Evolutionary conservation across 2,329 filamentous ascomycete genomes (phyloP).

Genomic region (Mollisia scopiformis): DNA sequence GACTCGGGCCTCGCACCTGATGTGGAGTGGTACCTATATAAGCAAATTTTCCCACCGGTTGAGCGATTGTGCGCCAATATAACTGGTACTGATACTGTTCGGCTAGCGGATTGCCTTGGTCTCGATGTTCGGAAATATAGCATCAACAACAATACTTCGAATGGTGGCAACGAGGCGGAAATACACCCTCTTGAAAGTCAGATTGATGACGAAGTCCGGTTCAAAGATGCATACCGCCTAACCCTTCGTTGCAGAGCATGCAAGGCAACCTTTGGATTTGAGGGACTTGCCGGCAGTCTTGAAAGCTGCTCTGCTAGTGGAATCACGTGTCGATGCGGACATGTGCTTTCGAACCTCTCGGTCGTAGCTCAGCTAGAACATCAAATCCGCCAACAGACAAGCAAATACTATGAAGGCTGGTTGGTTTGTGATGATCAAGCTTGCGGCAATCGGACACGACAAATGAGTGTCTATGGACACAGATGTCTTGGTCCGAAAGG

Average conservation of each 20-base stretch:
- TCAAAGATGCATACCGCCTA: constrained; percentile 78
- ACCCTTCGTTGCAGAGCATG: constrained; percentile 81
- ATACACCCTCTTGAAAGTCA: constrained; percentile 94
- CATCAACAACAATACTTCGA: constrained; percentile 60
- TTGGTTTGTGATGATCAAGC: constrained; percentile 87
- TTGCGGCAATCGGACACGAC: constrained; percentile 84
- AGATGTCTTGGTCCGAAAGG: constrained; percentile 88
- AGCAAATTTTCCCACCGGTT: constrained; percentile 97
- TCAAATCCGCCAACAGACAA: constrained; percentile 76
- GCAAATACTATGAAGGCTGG: constrained; percentile 91
- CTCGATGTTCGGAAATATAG: constrained; percentile 89
- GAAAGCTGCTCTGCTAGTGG: constrained; percentile 73
- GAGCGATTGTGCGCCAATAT: constrained; percentile 98
- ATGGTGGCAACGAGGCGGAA: constrained; percentile 61
- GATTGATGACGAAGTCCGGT: constrained; percentile 88
- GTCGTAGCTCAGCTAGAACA: constrained; percentile 86
- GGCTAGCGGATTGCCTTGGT: constrained; percentile 90
- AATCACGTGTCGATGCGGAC: constrained; percentile 73
- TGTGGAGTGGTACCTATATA: constrained; percentile 97
- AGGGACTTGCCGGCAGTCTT: constrained; percentile 67
- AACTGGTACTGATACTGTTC: constrained; percentile 84
- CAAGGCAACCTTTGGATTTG: constrained; percentile 72
- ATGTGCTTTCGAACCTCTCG: constrained; percentile 68
- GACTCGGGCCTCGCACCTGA: constrained; percentile 80
- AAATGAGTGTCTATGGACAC: constrained; percentile 91